Conservation (phyloP, 2,329 filamentous ascomycete genomes). For the Orbilia oligospora region DNA sequence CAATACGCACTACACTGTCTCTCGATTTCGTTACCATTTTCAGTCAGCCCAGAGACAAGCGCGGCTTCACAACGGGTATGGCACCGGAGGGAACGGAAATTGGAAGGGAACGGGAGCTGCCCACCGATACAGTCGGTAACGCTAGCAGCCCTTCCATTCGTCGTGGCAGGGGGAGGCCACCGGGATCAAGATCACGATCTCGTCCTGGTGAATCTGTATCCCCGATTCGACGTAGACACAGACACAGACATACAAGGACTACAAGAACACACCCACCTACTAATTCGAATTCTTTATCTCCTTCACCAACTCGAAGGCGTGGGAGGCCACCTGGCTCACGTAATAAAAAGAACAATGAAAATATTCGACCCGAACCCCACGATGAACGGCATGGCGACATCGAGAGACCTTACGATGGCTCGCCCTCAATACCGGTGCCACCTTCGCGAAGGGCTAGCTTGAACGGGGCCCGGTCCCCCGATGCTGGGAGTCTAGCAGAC, state of each 20-base stretch:
- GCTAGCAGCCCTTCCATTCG: neutral
- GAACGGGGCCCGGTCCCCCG: too few relatives aligned
- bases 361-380: neutral
- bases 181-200: slow-evolving; percentile 8
- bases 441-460: too few relatives aligned
- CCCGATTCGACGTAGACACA: neutral
- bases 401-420: too few relatives aligned
- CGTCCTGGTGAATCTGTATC: neutral
- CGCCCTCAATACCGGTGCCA: too few relatives aligned
- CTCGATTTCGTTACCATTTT: neutral
- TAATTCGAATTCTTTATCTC: slow-evolving; percentile 3
- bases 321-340: slow-evolving; percentile 6
- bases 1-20: neutral
- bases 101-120: neutral
- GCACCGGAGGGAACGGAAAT: neutral
- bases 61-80: neutral
- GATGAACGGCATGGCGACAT: neutral
- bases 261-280: neutral
- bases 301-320: neutral
- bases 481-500: too few relatives aligned
- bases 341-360: neutral
- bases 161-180: slow-evolving; percentile 12
- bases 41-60: neutral
- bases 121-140: neutral
- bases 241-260: neutral